Evolutionary conservation across 345 rosid species (phyloP).

Genomic region (Eucalyptus erythrocorys): DNA sequence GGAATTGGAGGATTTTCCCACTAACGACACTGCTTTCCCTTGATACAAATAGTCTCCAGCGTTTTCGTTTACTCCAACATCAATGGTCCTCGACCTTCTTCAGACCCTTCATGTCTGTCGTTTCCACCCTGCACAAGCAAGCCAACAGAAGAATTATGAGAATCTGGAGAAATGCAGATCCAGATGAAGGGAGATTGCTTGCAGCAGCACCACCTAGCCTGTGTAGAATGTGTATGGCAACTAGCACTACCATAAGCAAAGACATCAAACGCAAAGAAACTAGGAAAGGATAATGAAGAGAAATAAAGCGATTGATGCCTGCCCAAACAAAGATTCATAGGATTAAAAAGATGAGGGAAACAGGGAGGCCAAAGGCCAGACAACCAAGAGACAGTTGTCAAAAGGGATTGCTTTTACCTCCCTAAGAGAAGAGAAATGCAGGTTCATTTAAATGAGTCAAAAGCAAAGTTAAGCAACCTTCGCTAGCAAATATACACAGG

Average conservation of each 20-base stretch:
- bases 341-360: not conserved
- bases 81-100: constrained; percentile 37
- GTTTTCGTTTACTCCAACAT: not conserved
- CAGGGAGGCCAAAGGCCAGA: not conserved
- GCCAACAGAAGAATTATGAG: not conserved
- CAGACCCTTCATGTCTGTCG: constrained; percentile 40
- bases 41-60: not conserved
- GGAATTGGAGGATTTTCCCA: not conserved
- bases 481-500: not conserved
- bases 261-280: not conserved
- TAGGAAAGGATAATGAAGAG: not conserved
- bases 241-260: not conserved
- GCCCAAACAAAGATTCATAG: not conserved
- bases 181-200: not conserved
- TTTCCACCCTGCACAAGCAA: constrained; percentile 19
- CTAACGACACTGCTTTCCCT: not conserved
- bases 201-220: not conserved
- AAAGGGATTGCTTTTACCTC: not conserved
- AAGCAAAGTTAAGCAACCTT: not conserved
- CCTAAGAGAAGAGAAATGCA: not conserved
- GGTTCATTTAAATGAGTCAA: not conserved
- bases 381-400: not conserved
- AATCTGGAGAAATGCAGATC: not conserved
- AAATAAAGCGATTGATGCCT: not conserved
- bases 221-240: not conserved